These are phyloP conservation scores for Neolecta irregularis DNA, from an alignment of 1,139 yeast genomes.

Conservation along the genomic window DNA sequence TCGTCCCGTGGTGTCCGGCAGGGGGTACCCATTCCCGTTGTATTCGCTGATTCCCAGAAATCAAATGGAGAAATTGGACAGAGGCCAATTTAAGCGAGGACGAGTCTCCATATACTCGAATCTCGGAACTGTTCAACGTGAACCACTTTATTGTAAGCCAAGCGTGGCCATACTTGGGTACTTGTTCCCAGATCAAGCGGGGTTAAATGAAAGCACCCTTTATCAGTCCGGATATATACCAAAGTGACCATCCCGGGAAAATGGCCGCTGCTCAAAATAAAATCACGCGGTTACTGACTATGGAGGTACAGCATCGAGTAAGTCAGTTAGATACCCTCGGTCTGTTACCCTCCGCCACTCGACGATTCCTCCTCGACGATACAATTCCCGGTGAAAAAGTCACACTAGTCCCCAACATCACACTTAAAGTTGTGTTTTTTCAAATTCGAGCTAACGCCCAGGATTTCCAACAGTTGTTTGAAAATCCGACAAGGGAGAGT, in stretches of 20 bases:
- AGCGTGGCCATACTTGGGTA: conserved; percentile 62
- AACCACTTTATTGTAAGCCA: conserved; percentile 95
- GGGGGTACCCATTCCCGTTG: conserved; percentile 80
- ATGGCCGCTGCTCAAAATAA: too few relatives aligned
- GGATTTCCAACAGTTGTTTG: too few relatives aligned
- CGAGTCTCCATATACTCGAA: conserved; percentile 75
- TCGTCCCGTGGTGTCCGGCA: conserved; percentile 70
- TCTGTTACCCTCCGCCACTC: conserved; percentile 50
- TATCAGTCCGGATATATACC: too few relatives aligned
- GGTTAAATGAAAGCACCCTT: too few relatives aligned
- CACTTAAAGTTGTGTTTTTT: conserved; percentile 51
- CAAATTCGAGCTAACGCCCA: too few relatives aligned
- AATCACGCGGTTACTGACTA: too few relatives aligned
- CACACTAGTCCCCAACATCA: conserved; percentile 76
- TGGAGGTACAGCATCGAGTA: conserved; percentile 74
- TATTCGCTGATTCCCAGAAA: too few relatives aligned
- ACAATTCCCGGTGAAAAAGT: conserved; percentile 56
- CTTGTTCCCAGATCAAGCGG: conserved; percentile 6
- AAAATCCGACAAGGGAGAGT: conserved; percentile 52
- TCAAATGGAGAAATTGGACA: too few relatives aligned
- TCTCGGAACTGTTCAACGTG: conserved; percentile 91
- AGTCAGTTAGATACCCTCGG: conserved; percentile 70
- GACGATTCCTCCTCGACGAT: conserved; percentile 73
- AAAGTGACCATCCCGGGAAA: too few relatives aligned
- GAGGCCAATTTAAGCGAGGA: too few relatives aligned